A percentile compares a stretch with the other conserved stretches of the same genome.
Evolutionary conservation across 1,284 basidiomycete species (phyloP).

Genomic region (Quambalaria eucalypti): DNA sequence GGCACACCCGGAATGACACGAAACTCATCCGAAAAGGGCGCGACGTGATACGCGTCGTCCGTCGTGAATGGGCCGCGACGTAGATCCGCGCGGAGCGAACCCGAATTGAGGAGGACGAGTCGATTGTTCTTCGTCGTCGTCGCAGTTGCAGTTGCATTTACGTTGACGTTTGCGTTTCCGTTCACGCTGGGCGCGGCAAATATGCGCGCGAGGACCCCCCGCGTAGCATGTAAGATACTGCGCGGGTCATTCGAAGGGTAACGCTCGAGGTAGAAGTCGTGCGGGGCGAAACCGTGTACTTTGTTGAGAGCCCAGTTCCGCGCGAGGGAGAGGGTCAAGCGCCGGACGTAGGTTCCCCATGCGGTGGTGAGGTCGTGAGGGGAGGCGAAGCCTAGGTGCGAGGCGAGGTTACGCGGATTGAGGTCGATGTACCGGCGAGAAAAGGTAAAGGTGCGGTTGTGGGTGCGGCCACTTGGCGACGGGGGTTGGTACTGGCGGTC

Average conservation of each 20-base stretch:
- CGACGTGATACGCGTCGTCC: neutral
- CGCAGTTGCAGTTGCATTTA: no score
- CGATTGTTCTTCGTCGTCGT: neutral
- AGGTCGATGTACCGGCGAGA: conserved; percentile 51
- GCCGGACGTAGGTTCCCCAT: neutral
- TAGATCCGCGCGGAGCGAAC: neutral
- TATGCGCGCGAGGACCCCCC: neutral
- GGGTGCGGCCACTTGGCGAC: no score
- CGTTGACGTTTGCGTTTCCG: neutral
- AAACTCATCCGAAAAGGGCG: neutral
- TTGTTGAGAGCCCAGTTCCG: neutral
- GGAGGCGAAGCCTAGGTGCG: neutral
- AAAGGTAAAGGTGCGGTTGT: conserved; percentile 34
- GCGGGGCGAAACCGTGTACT: conserved; percentile 31
- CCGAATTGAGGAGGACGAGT: neutral
- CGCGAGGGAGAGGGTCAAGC: neutral
- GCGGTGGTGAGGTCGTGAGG: neutral
- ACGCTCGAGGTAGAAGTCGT: conserved; percentile 38
- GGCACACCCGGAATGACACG: neutral
- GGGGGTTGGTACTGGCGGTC: conserved; percentile 10
- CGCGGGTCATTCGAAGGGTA: neutral
- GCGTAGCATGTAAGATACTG: neutral
- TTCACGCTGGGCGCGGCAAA: neutral
- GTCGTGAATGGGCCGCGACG: neutral
- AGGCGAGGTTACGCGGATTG: conserved; percentile 45